These are phyloP conservation scores for Entonaema liquescens DNA, from an alignment of 495 filamentous ascomycete genomes.

Conservation along the genomic window DNA sequence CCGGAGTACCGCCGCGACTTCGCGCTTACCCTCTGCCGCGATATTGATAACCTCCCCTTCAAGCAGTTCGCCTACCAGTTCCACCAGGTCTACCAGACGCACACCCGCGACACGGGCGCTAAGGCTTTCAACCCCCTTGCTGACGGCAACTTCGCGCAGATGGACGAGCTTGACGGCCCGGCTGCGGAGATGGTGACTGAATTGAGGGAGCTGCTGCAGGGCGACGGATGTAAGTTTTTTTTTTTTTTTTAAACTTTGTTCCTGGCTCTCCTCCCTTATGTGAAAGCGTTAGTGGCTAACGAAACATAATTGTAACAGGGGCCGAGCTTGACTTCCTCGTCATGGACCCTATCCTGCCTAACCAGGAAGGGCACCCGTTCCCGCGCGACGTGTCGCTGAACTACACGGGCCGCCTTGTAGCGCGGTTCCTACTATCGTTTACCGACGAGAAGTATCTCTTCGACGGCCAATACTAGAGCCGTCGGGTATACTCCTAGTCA, in stretches of 20 bases:
- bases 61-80: constrained; percentile 62
- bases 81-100: constrained; percentile 63
- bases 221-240: constrained; percentile 50
- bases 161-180: constrained; percentile 50
- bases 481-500: background rate
- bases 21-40: constrained; percentile 51
- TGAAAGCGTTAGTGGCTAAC: constrained; percentile 16
- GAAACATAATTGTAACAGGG: constrained; percentile 40
- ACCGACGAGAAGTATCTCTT: constrained; percentile 53
- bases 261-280: background rate
- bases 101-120: constrained; percentile 51
- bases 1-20: constrained; percentile 51
- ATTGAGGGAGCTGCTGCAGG: constrained; percentile 51
- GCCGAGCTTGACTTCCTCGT: constrained; percentile 58
- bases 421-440: constrained; percentile 62
- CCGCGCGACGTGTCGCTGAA: constrained; percentile 55
- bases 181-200: constrained; percentile 54
- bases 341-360: constrained; percentile 54
- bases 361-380: constrained; percentile 53
- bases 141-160: constrained; percentile 46
- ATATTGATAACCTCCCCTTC: constrained; percentile 62
- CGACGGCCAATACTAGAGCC: constrained; percentile 39
- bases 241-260: background rate
- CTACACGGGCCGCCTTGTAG: constrained; percentile 58
- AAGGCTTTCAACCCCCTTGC: constrained; percentile 58